These are phyloP conservation scores for Afroboletus lepidellus DNA, from an alignment of 1,284 basidiomycete species.

Conservation along the genomic window DNA sequence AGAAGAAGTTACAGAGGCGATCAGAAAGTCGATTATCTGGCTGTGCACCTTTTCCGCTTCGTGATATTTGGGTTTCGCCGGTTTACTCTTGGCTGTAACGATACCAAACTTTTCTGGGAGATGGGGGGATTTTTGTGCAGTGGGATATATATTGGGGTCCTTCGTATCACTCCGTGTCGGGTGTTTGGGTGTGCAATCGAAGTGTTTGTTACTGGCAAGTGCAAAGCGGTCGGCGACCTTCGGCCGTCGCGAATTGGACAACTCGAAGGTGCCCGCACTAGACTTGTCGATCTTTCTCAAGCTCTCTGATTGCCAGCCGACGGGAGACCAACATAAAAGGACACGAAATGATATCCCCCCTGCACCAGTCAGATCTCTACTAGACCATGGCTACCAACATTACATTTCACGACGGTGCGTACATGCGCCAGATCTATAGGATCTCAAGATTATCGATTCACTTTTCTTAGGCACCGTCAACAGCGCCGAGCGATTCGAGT, in stretches of 20 bases:
- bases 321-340: constrained; percentile 11
- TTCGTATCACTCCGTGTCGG: constrained; percentile 1
- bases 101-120: constrained; percentile 17
- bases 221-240: constrained; percentile 12
- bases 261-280: not conserved
- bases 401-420: constrained; percentile 34
- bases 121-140: constrained; percentile 29
- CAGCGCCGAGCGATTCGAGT: constrained; percentile 59
- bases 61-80: constrained; percentile 11
- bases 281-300: constrained; percentile 17
- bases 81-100: not conserved
- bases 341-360: not conserved
- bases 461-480: constrained; percentile 65
- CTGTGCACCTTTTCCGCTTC: constrained; percentile 38
- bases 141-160: constrained; percentile 4
- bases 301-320: constrained; percentile 4
- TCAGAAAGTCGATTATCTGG: constrained; percentile 59
- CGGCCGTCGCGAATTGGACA: constrained; percentile 5
- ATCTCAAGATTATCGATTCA: not conserved
- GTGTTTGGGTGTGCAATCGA: not conserved
- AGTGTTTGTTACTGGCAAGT: not conserved
- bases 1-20: constrained; percentile 63
- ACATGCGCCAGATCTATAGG: not conserved
- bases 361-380: not conserved
- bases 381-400: constrained; percentile 33